These are phyloP conservation scores for Penicillium concentricum DNA, from an alignment of 2,329 filamentous ascomycete species.

Conservation along the genomic window DNA sequence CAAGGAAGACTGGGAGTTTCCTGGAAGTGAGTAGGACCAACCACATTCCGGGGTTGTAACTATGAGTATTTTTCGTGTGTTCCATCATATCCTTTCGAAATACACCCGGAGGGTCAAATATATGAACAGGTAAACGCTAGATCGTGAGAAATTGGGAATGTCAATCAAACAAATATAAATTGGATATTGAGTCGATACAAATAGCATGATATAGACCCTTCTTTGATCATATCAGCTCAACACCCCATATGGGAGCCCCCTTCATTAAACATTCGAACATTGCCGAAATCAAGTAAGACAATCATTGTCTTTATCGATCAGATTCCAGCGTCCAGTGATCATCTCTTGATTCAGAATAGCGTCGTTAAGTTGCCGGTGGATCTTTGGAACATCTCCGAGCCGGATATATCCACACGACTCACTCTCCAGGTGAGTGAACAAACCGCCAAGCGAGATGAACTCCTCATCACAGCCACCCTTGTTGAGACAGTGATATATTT, in stretches of 20 bases:
- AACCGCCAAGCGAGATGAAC: conserved; percentile 38
- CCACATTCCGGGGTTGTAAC: neutral
- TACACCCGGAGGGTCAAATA: neutral
- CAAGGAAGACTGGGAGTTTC: conserved; percentile 21
- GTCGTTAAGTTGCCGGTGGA: neutral
- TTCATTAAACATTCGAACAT: neutral
- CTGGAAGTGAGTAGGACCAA: neutral
- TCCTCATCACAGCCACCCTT: conserved; percentile 33
- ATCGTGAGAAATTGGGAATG: too few species aligned
- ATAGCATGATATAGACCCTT: neutral
- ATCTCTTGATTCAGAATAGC: neutral
- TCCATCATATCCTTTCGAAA: neutral
- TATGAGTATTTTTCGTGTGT: too few species aligned
- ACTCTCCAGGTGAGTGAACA: conserved; percentile 49
- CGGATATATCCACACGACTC: conserved; percentile 42
- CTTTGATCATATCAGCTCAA: neutral
- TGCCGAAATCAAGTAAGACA: neutral
- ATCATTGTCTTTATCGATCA: too few species aligned
- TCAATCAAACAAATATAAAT: too few species aligned
- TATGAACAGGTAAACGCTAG: neutral
- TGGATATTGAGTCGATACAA: neutral
- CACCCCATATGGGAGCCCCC: neutral
- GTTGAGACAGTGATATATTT: conserved; percentile 47
- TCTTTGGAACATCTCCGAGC: conserved; percentile 42
- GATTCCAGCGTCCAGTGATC: neutral